phyloP scores from a whole-genome alignment of 1,284 basidiomycete species.

The Cutaneotrichosporon sp. region DNA sequence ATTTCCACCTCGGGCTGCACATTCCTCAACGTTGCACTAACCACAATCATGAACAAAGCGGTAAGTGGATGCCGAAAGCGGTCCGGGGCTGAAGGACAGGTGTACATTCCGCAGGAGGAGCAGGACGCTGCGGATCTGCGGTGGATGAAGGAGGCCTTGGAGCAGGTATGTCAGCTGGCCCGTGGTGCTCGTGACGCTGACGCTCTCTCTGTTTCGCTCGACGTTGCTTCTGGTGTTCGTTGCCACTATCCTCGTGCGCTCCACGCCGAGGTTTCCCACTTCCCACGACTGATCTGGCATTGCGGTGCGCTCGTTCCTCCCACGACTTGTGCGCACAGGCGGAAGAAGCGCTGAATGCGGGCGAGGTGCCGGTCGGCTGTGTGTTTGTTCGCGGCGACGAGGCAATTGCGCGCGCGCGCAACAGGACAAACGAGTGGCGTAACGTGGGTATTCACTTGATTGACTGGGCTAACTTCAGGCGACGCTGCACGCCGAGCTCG shows the following conservation, averaged over 20 bases:
- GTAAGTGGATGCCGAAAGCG: too few relatives aligned
- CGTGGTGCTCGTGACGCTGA: neutral
- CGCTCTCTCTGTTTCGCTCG: neutral
- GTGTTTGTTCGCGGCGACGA: constrained; percentile 76
- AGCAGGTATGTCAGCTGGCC: constrained; percentile 34
- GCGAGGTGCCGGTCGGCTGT: constrained; percentile 95
- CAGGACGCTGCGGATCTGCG: constrained; percentile 39
- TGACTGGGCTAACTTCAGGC: constrained; percentile 55
- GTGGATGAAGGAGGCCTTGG: constrained; percentile 48
- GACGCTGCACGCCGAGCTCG: constrained; percentile 94
- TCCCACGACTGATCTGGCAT: neutral
- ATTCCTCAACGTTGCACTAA: neutral
- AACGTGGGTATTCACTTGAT: constrained; percentile 59
- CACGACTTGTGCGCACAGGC: constrained; percentile 36
- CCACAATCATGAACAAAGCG: constrained; percentile 13
- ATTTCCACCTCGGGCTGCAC: neutral
- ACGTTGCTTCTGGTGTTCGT: neutral
- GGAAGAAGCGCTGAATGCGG: constrained; percentile 70
- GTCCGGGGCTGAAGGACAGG: constrained; percentile 19
- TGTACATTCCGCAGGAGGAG: constrained; percentile 42
- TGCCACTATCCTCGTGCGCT: too few relatives aligned
- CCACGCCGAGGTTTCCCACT: too few relatives aligned
- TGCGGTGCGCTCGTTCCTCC: neutral
- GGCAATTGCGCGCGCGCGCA: constrained; percentile 80
- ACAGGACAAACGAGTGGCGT: constrained; percentile 87